These are phyloP conservation scores for Dunaliella primolecta DNA, from an alignment of 139 green algal species.

Conservation along the genomic window DNA sequence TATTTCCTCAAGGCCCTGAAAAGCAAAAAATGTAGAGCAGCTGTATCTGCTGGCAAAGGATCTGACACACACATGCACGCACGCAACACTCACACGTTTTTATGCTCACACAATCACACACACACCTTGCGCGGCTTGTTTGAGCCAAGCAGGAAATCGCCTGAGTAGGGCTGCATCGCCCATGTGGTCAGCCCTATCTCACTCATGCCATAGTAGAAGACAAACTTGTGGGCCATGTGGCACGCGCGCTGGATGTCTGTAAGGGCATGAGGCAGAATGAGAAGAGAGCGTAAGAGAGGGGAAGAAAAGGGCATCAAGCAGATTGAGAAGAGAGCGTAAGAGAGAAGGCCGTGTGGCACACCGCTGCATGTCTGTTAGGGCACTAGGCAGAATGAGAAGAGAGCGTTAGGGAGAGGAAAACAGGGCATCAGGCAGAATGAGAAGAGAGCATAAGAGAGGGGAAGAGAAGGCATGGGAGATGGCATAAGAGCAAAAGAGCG, in stretches of 20 bases:
- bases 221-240: slow-evolving; percentile 42
- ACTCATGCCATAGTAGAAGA: slow-evolving; percentile 56
- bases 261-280: too few species aligned
- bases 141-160: slow-evolving; percentile 42
- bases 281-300: slow-evolving; percentile 14
- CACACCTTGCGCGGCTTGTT: slow-evolving; percentile 40
- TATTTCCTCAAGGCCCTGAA: too few species aligned
- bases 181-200: slow-evolving; percentile 56
- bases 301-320: background rate
- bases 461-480: too few species aligned
- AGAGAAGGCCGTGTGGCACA: too few species aligned
- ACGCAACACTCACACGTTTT: too few species aligned
- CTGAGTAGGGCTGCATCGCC: slow-evolving; percentile 48
- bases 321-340: too few species aligned
- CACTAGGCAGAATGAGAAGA: too few species aligned
- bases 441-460: too few species aligned
- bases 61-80: background rate
- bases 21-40: too few species aligned
- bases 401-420: too few species aligned
- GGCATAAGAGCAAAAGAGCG: too few species aligned
- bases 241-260: slow-evolving; percentile 45
- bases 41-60: background rate
- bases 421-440: too few species aligned
- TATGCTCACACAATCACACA: background rate
- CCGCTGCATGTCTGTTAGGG: background rate